These are phyloP conservation scores for Akanthomyces uredinophilus DNA, from an alignment of 2,329 filamentous ascomycete genomes.

Conservation along the genomic window DNA sequence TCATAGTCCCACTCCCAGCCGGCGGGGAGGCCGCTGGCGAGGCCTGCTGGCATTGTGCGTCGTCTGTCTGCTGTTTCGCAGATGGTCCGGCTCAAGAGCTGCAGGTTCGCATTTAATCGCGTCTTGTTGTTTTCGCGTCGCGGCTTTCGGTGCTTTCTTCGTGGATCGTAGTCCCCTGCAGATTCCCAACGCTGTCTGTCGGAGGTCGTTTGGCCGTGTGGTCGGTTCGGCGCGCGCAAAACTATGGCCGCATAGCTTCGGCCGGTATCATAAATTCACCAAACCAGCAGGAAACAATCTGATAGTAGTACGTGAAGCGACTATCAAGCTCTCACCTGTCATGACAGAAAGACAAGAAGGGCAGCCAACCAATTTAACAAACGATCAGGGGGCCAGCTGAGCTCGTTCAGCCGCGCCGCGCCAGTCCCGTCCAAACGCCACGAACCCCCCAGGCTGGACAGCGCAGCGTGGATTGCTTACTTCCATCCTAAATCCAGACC, in stretches of 20 bases:
- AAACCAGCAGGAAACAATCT: no score
- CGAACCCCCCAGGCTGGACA: neutral
- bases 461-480: neutral
- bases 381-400: constrained; percentile 5
- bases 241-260: neutral
- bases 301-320: no score
- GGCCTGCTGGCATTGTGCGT: neutral
- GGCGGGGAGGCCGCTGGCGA: constrained; percentile 35
- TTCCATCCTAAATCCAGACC: no score
- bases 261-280: no score
- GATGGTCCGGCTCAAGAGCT: neutral
- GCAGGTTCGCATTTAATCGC: neutral
- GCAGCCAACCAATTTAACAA: neutral
- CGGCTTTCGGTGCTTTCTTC: no score
- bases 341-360: no score
- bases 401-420: constrained; percentile 10
- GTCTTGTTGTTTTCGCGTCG: neutral
- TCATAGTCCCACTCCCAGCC: constrained; percentile 57
- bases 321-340: no score
- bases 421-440: neutral
- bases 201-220: neutral
- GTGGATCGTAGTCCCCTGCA: no score
- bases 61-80: neutral
- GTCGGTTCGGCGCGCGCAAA: neutral
- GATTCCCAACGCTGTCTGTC: neutral